Base-by-base conservation (phyloP, 129 eudicot species). In the Mikania micrantha region DNA sequence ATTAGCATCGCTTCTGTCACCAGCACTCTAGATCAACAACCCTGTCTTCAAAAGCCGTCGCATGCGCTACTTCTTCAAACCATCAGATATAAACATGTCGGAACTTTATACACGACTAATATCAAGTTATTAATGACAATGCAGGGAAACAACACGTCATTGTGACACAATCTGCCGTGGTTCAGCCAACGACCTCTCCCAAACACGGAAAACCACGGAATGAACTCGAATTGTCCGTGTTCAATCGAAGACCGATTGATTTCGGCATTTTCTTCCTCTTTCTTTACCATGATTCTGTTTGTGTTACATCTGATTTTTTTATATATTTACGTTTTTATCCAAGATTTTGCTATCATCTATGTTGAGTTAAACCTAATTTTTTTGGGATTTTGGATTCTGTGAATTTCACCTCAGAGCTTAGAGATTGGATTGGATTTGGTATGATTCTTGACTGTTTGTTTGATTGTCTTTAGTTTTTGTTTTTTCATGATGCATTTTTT, bases 81-180 rank as follows among this genome's bases (percentile, higher is more conserved):
- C 53, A 82, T 90, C 78, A 83, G 70, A 69, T 79, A 90, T n/a
- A 90, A 79, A 53, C 87, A 90, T 4, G 85, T 88, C n/a, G 97
- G 97, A 15, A 90, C 65, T 49, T 90, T 86, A 81, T 81, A 90
- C 35, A 87, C 83, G 2, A 80, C 83, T 40, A 90, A 73, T 2
- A 86, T 71, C n/a, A 84, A 6, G 1, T 86, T 75, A 31, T 84
- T 72, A 5, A 75, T 78, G 5, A 87, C 49, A 10, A 85, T 80
- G 34, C 86, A 84, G 0, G 97, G 63, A 85, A 80, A 39, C 97
- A 82, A 32, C 97, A 90, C 35, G 81, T 71, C 5, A 90, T 76
- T 16, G 95, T 95, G 9, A 88, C 97, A 68, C 95, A 90, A 60
- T 82, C 97, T 0, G 97, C 97, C 50, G 95, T 66, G 2, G 97